Evolutionary conservation across 345 rosid species (phyloP), one percentile per base, ranked within the genome.

Genomic region (Rubroshorea leprosula): DNA sequence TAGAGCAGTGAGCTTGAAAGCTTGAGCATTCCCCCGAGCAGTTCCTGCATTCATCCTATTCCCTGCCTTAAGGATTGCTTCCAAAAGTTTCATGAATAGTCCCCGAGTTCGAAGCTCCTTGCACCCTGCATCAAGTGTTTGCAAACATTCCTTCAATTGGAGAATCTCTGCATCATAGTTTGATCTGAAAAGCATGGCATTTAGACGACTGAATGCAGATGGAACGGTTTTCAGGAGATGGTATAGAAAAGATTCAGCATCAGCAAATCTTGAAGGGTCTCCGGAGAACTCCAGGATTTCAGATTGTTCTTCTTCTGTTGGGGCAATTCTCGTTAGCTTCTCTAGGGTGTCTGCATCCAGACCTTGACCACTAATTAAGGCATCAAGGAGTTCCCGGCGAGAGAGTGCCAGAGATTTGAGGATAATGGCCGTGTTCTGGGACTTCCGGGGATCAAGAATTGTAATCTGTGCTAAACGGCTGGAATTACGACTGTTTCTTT

Each of bases 41-140:
- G 97, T 93, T 44, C 99, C 96, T 0, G 87, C 91, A 61, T 89
- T 93, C 99, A 93, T 93, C 3, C 97, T 72, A 51, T 93, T 89
- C 0, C 99, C 99, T 10, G 97, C 91, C 78, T 93, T 89, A 5
- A 93, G 89, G 53, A 93, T 72, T 1, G 99, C 99, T 54, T 93
- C 99, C 4, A 93, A 65, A 18, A 93, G 91, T 72, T 89, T 93
- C 50, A 85, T 62, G 6, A 93, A 93, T 15, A 93, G 67, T 15
- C 96, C 84, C n/a, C 82, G 78, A 15, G 73, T 74, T 22, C 81
- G 74, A 0, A 93, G 90, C 73, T 89, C 96, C 62, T 68, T 79
- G 38, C 96, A 86, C 1, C 83, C 99, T 11, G 58, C 51, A 29
- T 84, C 87, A 16, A 92, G 80, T 3, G 68, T 73, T 44, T 77